phyloP scores from a whole-genome alignment of 768 basidiomycete species.

The Leucogyrophana mollusca region DNA sequence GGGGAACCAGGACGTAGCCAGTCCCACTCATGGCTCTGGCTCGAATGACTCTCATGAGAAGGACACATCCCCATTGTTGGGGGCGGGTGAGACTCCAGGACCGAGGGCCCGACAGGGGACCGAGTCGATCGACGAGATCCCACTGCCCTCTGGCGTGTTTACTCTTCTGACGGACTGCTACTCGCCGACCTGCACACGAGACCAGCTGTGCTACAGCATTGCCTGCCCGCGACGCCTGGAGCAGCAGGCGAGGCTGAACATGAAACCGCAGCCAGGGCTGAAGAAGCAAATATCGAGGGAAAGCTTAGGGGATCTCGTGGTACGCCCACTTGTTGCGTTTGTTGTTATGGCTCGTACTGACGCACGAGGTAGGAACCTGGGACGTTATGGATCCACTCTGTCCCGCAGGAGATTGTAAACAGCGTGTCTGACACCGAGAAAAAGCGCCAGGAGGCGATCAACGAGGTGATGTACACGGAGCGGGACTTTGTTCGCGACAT shows the following conservation, averaged over 20 bases:
- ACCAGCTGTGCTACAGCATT: slow-evolving; percentile 95
- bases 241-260: slow-evolving; percentile 91
- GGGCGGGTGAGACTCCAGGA: slow-evolving; percentile 12
- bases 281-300: slow-evolving; percentile 82
- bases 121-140: slow-evolving; percentile 55
- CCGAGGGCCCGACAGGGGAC: slow-evolving; percentile 40
- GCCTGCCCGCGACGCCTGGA: slow-evolving; percentile 93
- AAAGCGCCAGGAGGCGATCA: slow-evolving; percentile 96
- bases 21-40: slow-evolving; percentile 28
- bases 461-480: slow-evolving; percentile 93
- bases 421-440: slow-evolving; percentile 92
- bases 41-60: slow-evolving; percentile 35
- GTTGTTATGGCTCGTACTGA: slow-evolving; percentile 15
- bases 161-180: slow-evolving; percentile 97
- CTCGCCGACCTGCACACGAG: slow-evolving; percentile 93
- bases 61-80: slow-evolving; percentile 27
- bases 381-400: slow-evolving; percentile 93
- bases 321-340: slow-evolving; percentile 26
- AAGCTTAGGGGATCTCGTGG: slow-evolving; percentile 77
- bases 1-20: slow-evolving; percentile 19
- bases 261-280: slow-evolving; percentile 90
- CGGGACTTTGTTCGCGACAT: slow-evolving; percentile 97
- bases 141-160: slow-evolving; percentile 90
- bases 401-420: slow-evolving; percentile 91
- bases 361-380: slow-evolving; percentile 64